Conservation (phyloP, 345 rosid genomes). For the Linum tenue region DNA sequence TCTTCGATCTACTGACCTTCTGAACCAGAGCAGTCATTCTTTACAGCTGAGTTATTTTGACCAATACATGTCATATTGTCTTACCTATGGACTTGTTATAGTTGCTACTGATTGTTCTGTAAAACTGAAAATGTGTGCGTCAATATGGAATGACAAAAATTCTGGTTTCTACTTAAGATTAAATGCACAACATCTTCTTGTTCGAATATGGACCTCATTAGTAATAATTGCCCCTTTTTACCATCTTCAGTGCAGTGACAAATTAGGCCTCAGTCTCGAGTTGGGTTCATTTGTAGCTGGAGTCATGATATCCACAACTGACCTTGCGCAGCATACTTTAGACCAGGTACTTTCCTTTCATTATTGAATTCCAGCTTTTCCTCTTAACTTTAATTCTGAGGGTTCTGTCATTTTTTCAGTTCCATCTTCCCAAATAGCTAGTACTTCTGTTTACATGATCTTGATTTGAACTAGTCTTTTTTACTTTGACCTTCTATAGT, state of each 20-base stretch:
- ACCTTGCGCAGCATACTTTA: conserved; percentile 86
- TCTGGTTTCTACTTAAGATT: neutral
- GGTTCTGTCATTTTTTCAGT: neutral
- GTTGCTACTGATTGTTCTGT: neutral
- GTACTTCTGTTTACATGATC: neutral
- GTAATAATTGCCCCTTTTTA: conserved; percentile 21
- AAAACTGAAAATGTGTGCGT: neutral
- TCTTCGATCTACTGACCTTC: neutral
- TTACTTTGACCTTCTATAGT: neutral
- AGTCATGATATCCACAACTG: conserved; percentile 95
- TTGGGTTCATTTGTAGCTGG: conserved; percentile 98
- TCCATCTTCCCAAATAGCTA: neutral
- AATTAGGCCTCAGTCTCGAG: conserved; percentile 98
- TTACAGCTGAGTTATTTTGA: neutral
- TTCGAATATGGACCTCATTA: neutral
- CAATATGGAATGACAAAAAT: neutral
- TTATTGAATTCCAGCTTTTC: neutral
- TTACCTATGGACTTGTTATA: no score
- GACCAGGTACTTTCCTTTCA: conserved; percentile 60
- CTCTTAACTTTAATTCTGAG: neutral
- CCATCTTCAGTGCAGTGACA: conserved; percentile 94
- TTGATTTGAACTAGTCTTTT: neutral
- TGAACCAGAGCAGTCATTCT: neutral
- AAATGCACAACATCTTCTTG: neutral
- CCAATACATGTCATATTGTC: neutral